phyloP scores from a whole-genome alignment of 495 filamentous ascomycete species.

The Neurospora sp. region DNA sequence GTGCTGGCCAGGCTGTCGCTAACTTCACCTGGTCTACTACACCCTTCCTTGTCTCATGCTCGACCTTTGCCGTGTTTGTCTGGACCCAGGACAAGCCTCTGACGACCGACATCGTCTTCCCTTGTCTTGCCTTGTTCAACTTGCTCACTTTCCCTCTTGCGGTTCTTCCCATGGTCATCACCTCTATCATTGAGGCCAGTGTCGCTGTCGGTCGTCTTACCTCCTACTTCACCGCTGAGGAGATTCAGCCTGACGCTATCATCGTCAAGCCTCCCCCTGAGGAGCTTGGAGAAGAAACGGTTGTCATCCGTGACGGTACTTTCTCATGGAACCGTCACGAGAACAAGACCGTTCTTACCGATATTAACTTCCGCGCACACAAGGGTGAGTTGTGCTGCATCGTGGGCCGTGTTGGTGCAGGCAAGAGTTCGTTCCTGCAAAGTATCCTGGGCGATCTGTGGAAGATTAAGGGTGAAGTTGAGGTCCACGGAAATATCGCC shows the following conservation, averaged over 20 bases:
- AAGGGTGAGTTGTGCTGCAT: constrained; percentile 91
- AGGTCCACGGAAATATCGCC: constrained; percentile 68
- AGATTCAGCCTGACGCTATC: constrained; percentile 82
- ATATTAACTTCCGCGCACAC: constrained; percentile 75
- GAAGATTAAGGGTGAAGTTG: constrained; percentile 79
- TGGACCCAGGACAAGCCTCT: constrained; percentile 68
- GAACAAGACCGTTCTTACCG: constrained; percentile 38
- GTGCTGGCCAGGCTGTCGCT: constrained; percentile 82
- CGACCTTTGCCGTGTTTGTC: constrained; percentile 92
- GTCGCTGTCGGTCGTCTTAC: constrained; percentile 86
- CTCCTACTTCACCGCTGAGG: constrained; percentile 76
- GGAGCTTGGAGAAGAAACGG: constrained; percentile 71
- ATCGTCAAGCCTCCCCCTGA: constrained; percentile 52
- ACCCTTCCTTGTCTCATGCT: constrained; percentile 95
- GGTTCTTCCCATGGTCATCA: constrained; percentile 95
- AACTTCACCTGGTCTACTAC: constrained; percentile 99
- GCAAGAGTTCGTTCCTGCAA: constrained; percentile 88
- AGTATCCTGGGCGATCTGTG: constrained; percentile 82
- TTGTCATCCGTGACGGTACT: constrained; percentile 70
- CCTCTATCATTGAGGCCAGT: constrained; percentile 87
- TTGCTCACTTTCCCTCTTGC: constrained; percentile 90
- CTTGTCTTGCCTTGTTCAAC: constrained; percentile 82
- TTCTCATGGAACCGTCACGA: constrained; percentile 92
- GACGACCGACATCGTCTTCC: constrained; percentile 93
- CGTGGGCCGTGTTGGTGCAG: constrained; percentile 88